A percentile compares a stretch with the other conserved stretches of the same genome.
These are phyloP conservation scores for Paracamarosporium sp. DNA, from an alignment of 2,329 filamentous ascomycete genomes.

Conservation along the genomic window DNA sequence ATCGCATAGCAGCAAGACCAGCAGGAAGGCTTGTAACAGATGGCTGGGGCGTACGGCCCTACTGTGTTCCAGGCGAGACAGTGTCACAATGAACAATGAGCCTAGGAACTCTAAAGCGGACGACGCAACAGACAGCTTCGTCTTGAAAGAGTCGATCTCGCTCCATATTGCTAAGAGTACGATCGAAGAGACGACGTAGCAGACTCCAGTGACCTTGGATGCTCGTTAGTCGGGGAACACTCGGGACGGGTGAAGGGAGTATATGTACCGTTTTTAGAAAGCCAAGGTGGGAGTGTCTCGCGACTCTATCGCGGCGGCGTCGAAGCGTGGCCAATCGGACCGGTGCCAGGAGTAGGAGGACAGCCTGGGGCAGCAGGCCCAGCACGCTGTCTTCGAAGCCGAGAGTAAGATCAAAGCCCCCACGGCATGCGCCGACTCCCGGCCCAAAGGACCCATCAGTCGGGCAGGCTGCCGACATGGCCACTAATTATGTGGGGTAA, in stretches of 20 bases:
- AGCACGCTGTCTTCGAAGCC: slow-evolving; percentile 36
- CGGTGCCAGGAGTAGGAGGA: slow-evolving; percentile 31
- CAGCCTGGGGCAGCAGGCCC: slow-evolving; percentile 29
- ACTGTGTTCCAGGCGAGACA: slow-evolving; percentile 34
- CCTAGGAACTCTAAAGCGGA: slow-evolving; percentile 27
- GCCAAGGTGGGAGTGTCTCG: slow-evolving; percentile 24
- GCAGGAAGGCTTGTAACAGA: slow-evolving; percentile 36
- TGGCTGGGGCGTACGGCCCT: slow-evolving; percentile 32
- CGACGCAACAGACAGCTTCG: slow-evolving; percentile 24
- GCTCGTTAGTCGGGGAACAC: neutral
- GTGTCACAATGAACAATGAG: slow-evolving; percentile 22
- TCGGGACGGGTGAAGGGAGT: neutral
- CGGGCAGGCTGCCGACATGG: slow-evolving; percentile 21
- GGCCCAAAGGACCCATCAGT: slow-evolving; percentile 31
- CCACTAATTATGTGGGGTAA: slow-evolving; percentile 8
- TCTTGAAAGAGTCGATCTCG: slow-evolving; percentile 22
- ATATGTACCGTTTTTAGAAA: slow-evolving; percentile 23
- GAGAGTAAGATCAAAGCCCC: slow-evolving; percentile 37
- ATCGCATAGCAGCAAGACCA: slow-evolving; percentile 33
- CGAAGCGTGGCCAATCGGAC: slow-evolving; percentile 32
- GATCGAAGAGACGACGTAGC: slow-evolving; percentile 29
- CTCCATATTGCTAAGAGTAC: slow-evolving; percentile 27
- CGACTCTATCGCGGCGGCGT: slow-evolving; percentile 21
- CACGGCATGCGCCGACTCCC: slow-evolving; percentile 25
- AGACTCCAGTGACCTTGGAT: slow-evolving; percentile 13